A percentile compares a stretch with the other conserved stretches of the same genome.
Evolutionary conservation across 352 stramenopile genomes (phyloP).

Genomic region (Pythium monospermum): DNA sequence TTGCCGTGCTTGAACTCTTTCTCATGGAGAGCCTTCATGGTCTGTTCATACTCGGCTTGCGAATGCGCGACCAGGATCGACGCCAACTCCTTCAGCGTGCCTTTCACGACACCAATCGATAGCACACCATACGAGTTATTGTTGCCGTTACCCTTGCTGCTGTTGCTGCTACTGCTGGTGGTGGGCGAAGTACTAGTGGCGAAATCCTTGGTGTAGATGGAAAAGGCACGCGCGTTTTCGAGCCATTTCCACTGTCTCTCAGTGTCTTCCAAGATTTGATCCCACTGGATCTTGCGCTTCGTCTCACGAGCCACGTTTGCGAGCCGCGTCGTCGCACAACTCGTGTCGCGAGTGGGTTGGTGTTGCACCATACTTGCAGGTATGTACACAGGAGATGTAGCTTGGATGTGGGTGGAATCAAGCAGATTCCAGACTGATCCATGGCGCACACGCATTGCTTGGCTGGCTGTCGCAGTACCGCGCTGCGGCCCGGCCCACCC

Average conservation of each 20-base stretch:
- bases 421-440: no score
- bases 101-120: conserved; percentile 9
- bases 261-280: conserved; percentile 4
- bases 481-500: no score
- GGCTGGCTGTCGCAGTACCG: no score
- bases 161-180: no score
- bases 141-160: no score
- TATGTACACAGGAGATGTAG: background rate
- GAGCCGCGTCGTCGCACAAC: conserved; percentile 4
- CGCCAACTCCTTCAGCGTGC: conserved; percentile 7
- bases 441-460: no score
- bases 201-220: conserved; percentile 16
- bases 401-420: no score
- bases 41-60: conserved; percentile 6
- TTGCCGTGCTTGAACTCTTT: conserved; percentile 12
- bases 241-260: conserved; percentile 17
- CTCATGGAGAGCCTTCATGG: conserved; percentile 14
- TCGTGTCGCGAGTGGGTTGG: no score
- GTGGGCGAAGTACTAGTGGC: no score
- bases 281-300: conserved; percentile 15
- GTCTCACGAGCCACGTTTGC: conserved; percentile 10
- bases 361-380: background rate
- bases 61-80: conserved; percentile 2
- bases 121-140: conserved; percentile 5
- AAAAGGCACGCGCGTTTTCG: conserved; percentile 12